Evolutionary conservation across 306 rosid genomes (phyloP).

Genomic region (Glycine tomentella): DNA sequence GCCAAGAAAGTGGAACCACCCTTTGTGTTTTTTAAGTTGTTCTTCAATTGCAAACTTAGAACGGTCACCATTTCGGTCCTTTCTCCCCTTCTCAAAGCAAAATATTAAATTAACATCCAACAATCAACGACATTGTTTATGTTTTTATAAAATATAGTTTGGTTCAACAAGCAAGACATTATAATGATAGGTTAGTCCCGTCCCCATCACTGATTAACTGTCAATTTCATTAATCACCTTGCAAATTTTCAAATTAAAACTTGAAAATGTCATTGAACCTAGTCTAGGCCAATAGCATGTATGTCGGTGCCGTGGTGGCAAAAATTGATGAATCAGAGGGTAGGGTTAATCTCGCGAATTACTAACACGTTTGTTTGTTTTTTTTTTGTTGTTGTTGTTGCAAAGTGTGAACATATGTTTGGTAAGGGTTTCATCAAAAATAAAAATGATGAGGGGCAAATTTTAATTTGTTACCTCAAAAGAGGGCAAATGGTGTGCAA

Average conservation of each 20-base stretch:
- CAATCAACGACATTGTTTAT: slow-evolving; percentile 10
- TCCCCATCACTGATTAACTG: slow-evolving; percentile 25
- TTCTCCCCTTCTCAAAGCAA: neutral
- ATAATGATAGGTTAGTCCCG: slow-evolving; percentile 4
- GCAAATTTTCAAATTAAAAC: slow-evolving; percentile 26
- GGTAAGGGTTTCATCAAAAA: too few relatives aligned
- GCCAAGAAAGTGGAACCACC: slow-evolving; percentile 35
- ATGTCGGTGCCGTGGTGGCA: neutral
- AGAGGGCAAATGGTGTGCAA: neutral
- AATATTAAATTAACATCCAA: neutral
- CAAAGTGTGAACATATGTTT: neutral
- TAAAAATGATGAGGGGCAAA: neutral
- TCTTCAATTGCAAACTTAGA: neutral
- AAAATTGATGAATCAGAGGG: too few relatives aligned
- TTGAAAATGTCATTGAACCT: slow-evolving; percentile 36
- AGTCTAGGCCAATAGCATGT: neutral
- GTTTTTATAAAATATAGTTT: neutral
- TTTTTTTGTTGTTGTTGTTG: neutral
- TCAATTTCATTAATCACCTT: slow-evolving; percentile 14
- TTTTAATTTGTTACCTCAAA: slow-evolving; percentile 5
- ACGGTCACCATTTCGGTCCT: slow-evolving; percentile 24
- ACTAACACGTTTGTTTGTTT: too few relatives aligned
- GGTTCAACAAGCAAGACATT: slow-evolving; percentile 6
- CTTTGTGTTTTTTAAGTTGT: slow-evolving; percentile 2
- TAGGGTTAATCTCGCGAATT: neutral